Evolutionary conservation across 352 stramenopile species (phyloP).

Genomic region (Aphanomyces cochlioides): DNA sequence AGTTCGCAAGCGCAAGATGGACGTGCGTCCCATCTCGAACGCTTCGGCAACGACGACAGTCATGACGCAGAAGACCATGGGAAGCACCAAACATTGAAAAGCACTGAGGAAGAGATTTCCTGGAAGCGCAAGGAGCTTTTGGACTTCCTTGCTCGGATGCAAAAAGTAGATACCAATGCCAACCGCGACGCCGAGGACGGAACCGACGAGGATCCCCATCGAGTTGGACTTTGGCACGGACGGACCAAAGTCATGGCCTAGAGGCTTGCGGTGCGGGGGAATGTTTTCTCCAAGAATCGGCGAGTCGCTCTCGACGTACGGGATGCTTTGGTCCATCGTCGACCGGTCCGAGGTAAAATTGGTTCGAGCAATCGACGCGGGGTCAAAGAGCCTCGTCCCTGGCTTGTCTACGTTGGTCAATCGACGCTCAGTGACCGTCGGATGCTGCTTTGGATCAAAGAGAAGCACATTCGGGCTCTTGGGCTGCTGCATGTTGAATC

Average conservation of each 20-base stretch:
- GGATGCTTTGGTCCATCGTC: too few species aligned
- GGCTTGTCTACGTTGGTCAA: too few species aligned
- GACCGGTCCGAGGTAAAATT: too few species aligned
- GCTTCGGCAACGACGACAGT: constrained; percentile 58
- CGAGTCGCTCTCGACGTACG: too few species aligned
- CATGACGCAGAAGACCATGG: constrained; percentile 66
- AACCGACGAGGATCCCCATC: constrained; percentile 33
- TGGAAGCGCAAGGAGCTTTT: constrained; percentile 53
- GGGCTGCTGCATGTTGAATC: too few species aligned
- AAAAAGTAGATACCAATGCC: constrained; percentile 46
- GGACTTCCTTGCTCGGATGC: constrained; percentile 36
- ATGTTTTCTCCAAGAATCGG: too few species aligned
- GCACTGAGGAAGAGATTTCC: constrained; percentile 59
- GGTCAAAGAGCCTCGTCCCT: too few species aligned
- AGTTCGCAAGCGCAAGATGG: constrained; percentile 48
- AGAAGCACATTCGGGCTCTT: too few species aligned
- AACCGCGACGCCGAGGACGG: constrained; percentile 43
- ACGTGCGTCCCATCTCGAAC: constrained; percentile 51
- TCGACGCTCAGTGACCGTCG: too few species aligned
- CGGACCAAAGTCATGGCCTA: neutral
- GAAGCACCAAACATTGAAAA: constrained; percentile 63
- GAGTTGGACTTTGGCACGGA: neutral
- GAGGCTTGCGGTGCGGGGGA: neutral
- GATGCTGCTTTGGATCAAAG: too few species aligned
- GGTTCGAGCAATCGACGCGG: too few species aligned